Percentiles rank a stretch among this genome's conserved stretches.
These are phyloP conservation scores for Magnaporthales sp. DNA, from an alignment of 2,329 filamentous ascomycete genomes.

Conservation along the genomic window DNA sequence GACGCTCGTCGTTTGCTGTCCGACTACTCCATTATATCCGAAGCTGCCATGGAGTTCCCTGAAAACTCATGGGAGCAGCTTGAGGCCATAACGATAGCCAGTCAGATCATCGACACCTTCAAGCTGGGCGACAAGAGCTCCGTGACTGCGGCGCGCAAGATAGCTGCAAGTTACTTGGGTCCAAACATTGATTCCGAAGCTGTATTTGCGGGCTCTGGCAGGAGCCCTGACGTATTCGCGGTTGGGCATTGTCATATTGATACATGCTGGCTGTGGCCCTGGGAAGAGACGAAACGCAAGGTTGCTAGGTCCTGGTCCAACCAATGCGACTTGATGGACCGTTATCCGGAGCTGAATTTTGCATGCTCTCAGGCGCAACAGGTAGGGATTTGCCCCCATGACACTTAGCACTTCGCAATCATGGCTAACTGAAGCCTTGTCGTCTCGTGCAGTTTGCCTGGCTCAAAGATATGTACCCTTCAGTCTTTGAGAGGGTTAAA, in stretches of 20 bases:
- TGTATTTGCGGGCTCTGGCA: slow-evolving; percentile 41
- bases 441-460: slow-evolving; percentile 37
- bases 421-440: slow-evolving; percentile 21
- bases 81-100: slow-evolving; percentile 51
- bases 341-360: slow-evolving; percentile 60
- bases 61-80: slow-evolving; percentile 55
- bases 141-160: slow-evolving; percentile 45
- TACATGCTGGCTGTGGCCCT: slow-evolving; percentile 64
- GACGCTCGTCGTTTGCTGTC: slow-evolving; percentile 51
- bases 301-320: slow-evolving; percentile 53
- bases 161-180: slow-evolving; percentile 52
- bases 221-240: slow-evolving; percentile 47
- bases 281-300: slow-evolving; percentile 62
- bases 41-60: slow-evolving; percentile 59
- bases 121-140: slow-evolving; percentile 48
- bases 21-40: slow-evolving; percentile 58
- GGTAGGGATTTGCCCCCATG: background rate
- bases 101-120: slow-evolving; percentile 57
- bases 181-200: slow-evolving; percentile 48
- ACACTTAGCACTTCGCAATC: background rate
- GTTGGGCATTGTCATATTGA: slow-evolving; percentile 65
- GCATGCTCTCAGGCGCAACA: slow-evolving; percentile 46
- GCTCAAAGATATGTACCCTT: slow-evolving; percentile 56
- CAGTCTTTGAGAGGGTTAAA: slow-evolving; percentile 57
- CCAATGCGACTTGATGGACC: slow-evolving; percentile 59